phyloP scores from a whole-genome alignment of 192 early-diverging fungal genomes.

The Coemansia umbellata region DNA sequence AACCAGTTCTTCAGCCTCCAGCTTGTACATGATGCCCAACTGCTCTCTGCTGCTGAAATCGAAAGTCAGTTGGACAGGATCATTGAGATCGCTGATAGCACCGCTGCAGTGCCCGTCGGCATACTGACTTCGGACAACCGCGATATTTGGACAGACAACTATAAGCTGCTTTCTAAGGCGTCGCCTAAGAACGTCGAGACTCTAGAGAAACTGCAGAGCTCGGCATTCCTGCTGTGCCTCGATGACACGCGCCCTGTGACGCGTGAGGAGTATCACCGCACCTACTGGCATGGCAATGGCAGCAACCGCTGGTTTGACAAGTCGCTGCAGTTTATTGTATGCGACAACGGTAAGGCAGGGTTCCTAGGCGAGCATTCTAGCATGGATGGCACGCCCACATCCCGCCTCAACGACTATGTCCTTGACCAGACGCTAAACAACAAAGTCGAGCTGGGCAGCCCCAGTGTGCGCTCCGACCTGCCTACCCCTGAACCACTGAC shows the following conservation, averaged over 20 bases:
- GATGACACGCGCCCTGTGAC: slow-evolving; percentile 86
- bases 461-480: slow-evolving; percentile 56
- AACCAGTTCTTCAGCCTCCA: slow-evolving; percentile 87
- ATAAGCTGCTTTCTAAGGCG: slow-evolving; percentile 60
- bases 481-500: slow-evolving; percentile 63
- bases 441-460: slow-evolving; percentile 71
- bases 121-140: slow-evolving; percentile 90
- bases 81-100: slow-evolving; percentile 62
- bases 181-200: slow-evolving; percentile 66
- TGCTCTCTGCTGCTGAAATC: slow-evolving; percentile 80
- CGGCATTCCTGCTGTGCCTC: slow-evolving; percentile 86
- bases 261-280: slow-evolving; percentile 79
- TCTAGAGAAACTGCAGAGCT: slow-evolving; percentile 79
- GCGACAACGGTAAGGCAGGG: slow-evolving; percentile 96
- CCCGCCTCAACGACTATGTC: slow-evolving; percentile 83
- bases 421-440: slow-evolving; percentile 50
- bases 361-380: slow-evolving; percentile 90
- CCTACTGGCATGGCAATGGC: slow-evolving; percentile 95
- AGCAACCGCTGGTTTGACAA: slow-evolving; percentile 98
- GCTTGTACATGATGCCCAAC: slow-evolving; percentile 69
- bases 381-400: slow-evolving; percentile 94
- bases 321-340: slow-evolving; percentile 92
- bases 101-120: slow-evolving; percentile 73
- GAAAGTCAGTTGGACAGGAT: slow-evolving; percentile 71
- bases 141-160: slow-evolving; percentile 87